Conservation (phyloP, 2,329 filamentous ascomycete genomes). For the Ophiocordyceps camponoti-saundersi region DNA sequence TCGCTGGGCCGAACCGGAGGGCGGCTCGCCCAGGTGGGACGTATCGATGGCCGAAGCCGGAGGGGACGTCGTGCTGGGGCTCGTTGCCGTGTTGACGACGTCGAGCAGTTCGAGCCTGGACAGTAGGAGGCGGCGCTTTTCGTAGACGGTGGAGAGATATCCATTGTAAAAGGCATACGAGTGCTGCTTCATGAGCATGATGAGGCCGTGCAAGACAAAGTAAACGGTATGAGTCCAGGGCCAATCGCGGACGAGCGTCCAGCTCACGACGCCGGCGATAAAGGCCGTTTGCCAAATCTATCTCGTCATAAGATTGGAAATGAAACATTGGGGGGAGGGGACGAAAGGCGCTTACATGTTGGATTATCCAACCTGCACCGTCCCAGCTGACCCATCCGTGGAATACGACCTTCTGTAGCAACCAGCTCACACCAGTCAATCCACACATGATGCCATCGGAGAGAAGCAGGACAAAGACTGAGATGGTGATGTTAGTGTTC, state of each 20-base stretch:
- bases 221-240: constrained; percentile 72
- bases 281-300: constrained; percentile 53
- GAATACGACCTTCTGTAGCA: constrained; percentile 44
- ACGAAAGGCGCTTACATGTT: constrained; percentile 33
- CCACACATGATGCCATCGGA: constrained; percentile 56
- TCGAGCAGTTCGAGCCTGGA: constrained; percentile 40
- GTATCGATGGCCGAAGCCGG: constrained; percentile 24
- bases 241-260: constrained; percentile 58
- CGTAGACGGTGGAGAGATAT: constrained; percentile 45
- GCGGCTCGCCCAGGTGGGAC: constrained; percentile 23
- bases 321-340: not conserved
- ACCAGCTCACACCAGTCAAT: constrained; percentile 45
- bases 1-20: constrained; percentile 23
- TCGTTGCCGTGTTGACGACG: constrained; percentile 26
- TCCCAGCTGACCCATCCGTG: constrained; percentile 51
- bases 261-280: constrained; percentile 41
- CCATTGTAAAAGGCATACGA: constrained; percentile 69
- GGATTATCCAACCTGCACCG: constrained; percentile 52
- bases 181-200: constrained; percentile 75
- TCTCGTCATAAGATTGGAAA: too few species aligned
- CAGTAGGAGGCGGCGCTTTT: constrained; percentile 26
- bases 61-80: constrained; percentile 24
- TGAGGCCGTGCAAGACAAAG: constrained; percentile 55
- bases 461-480: constrained; percentile 34
- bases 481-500: not conserved